Conservation (phyloP, 1,139 yeast genomes). For the Arxiozyma heterogenica region DNA sequence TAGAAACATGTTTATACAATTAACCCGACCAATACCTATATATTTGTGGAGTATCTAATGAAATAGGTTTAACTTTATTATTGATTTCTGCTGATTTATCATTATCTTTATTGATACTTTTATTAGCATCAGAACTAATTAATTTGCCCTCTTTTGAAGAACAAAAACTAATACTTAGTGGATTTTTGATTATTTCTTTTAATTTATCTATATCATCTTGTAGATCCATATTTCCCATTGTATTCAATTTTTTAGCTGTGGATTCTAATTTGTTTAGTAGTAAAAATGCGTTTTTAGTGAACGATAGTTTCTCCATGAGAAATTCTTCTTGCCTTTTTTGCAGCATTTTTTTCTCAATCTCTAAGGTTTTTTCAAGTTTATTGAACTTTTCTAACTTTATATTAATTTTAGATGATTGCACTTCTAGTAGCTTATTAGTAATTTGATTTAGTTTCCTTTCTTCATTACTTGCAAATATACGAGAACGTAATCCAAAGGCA, state of each 20-base stretch:
- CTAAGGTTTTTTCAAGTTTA: constrained; percentile 69
- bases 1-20: background rate
- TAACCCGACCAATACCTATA: constrained; percentile 77
- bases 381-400: constrained; percentile 62
- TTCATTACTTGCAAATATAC: constrained; percentile 71
- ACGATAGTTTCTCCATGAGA: constrained; percentile 66
- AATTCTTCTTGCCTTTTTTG: constrained; percentile 74
- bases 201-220: constrained; percentile 10
- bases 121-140: constrained; percentile 6
- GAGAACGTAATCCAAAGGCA: constrained; percentile 72
- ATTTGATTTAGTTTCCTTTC: constrained; percentile 68
- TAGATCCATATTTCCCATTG: background rate
- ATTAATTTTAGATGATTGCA: constrained; percentile 67
- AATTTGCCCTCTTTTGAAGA: constrained; percentile 5
- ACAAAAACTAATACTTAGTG: constrained; percentile 33
- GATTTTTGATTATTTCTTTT: constrained; percentile 39
- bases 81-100: constrained; percentile 19
- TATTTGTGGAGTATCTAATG: constrained; percentile 72
- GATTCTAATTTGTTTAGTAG: constrained; percentile 21
- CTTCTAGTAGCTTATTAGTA: constrained; percentile 52
- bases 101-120: constrained; percentile 3
- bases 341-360: constrained; percentile 64
- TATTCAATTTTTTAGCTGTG: background rate
- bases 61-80: constrained; percentile 51
- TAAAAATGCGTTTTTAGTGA: constrained; percentile 31